Percentiles rank a stretch among this genome's conserved stretches.
Evolutionary conservation across 1,284 basidiomycete species (phyloP).

Genomic region (Ceratobasidium sp.): DNA sequence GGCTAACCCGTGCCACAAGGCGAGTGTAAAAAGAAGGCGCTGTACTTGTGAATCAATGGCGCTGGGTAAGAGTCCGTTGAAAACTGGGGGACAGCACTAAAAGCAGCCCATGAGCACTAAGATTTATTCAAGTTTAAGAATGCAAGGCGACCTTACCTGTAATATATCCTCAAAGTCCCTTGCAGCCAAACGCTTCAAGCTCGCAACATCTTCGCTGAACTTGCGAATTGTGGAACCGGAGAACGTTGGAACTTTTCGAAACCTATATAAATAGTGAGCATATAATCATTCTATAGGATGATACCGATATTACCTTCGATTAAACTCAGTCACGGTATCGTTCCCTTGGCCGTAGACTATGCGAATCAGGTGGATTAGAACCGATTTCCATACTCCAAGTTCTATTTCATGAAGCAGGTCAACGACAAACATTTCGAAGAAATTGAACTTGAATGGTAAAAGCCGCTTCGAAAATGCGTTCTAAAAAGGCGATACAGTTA

Average conservation of each 20-base stretch:
- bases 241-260: constrained; percentile 38
- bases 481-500: neutral
- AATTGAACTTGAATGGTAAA: constrained; percentile 8
- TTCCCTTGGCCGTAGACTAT: constrained; percentile 46
- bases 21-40: neutral
- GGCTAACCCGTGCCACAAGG: neutral
- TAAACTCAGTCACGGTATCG: constrained; percentile 27
- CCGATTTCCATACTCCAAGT: constrained; percentile 52
- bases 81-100: constrained; percentile 51
- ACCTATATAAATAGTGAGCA: constrained; percentile 5
- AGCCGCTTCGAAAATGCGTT: constrained; percentile 23
- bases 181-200: constrained; percentile 39
- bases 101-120: neutral
- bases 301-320: constrained; percentile 4
- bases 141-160: neutral
- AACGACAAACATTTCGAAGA: constrained; percentile 24
- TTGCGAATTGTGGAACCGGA: constrained; percentile 37
- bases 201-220: constrained; percentile 38
- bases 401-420: constrained; percentile 54
- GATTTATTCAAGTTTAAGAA: neutral
- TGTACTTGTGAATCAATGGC: constrained; percentile 1
- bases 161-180: constrained; percentile 40
- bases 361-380: constrained; percentile 51
- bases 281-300: neutral
- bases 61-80: constrained; percentile 49